phyloP scores from a whole-genome alignment of 169 alveolate genomes.

The Cyclospora cayetanensis region DNA sequence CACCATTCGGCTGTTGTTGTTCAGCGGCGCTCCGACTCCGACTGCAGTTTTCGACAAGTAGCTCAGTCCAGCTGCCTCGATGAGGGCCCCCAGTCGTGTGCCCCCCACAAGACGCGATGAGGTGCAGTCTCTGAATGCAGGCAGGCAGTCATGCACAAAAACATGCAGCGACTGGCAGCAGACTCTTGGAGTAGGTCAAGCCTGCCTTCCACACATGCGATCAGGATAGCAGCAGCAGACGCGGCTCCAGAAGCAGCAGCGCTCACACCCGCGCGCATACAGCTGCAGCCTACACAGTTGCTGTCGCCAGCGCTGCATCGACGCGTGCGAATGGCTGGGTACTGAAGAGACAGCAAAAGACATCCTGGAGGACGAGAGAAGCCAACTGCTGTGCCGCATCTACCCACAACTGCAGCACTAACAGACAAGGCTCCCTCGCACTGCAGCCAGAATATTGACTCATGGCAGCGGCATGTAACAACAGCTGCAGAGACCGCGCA shows the following conservation, averaged over 20 bases:
- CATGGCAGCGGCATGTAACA: conserved; percentile 23
- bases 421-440: background rate
- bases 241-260: conserved; percentile 51
- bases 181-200: background rate
- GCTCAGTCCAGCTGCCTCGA: conserved; percentile 49
- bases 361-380: conserved; percentile 26
- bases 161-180: background rate
- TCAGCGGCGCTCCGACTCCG: background rate
- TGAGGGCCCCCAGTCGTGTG: background rate
- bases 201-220: background rate
- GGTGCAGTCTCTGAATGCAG: background rate
- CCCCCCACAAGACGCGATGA: background rate
- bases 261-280: background rate
- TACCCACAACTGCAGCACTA: conserved; percentile 19
- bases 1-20: conserved; percentile 31
- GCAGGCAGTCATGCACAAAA: background rate
- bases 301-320: background rate
- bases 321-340: conserved; percentile 17
- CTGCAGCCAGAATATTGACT: no score
- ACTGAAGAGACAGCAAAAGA: conserved; percentile 24
- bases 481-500: conserved; percentile 39
- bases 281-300: background rate
- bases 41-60: background rate
- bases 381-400: conserved; percentile 53
- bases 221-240: background rate